phyloP scores from a whole-genome alignment of 179 eudicot genomes.

The Beta lomatogona region DNA sequence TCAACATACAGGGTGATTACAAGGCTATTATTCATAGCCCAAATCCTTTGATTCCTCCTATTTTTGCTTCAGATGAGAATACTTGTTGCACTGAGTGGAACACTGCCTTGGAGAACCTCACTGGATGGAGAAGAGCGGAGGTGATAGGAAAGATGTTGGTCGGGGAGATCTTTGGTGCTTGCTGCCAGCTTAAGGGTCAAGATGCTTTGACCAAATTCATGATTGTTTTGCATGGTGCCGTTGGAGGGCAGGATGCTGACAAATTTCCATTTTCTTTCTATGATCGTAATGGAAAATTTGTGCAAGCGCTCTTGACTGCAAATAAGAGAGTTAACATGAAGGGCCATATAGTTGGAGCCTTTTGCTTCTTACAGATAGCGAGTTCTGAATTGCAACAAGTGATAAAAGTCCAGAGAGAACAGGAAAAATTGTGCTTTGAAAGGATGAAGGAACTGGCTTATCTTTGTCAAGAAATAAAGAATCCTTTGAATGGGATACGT shows the following conservation, averaged over 20 bases:
- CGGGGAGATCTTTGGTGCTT: slow-evolving; percentile 87
- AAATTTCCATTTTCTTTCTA: slow-evolving; percentile 78
- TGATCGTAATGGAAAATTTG: slow-evolving; percentile 64
- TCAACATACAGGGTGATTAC: slow-evolving; percentile 91
- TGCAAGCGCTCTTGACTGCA: slow-evolving; percentile 88
- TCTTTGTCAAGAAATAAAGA: slow-evolving; percentile 80
- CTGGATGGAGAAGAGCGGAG: slow-evolving; percentile 79
- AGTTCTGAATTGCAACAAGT: slow-evolving; percentile 90
- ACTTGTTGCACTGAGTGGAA: slow-evolving; percentile 97
- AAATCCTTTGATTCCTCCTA: slow-evolving; percentile 90
- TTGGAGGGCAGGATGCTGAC: slow-evolving; percentile 81
- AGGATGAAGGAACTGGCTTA: slow-evolving; percentile 90
- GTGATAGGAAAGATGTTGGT: slow-evolving; percentile 73
- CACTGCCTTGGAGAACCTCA: slow-evolving; percentile 90
- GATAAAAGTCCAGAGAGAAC: slow-evolving; percentile 70
- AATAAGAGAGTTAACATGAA: slow-evolving; percentile 78
- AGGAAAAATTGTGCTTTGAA: slow-evolving; percentile 61
- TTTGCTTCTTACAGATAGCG: slow-evolving; percentile 88
- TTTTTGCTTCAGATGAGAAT: slow-evolving; percentile 89
- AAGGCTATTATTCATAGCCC: slow-evolving; percentile 91
- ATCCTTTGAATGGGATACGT: slow-evolving; percentile 82
- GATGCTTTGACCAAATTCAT: slow-evolving; percentile 88
- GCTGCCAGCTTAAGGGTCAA: slow-evolving; percentile 79
- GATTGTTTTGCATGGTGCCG: slow-evolving; percentile 87
- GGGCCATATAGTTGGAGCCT: slow-evolving; percentile 76